Evolutionary conservation across 257 asterid species (phyloP).

Genomic region (Lycium barbarum): DNA sequence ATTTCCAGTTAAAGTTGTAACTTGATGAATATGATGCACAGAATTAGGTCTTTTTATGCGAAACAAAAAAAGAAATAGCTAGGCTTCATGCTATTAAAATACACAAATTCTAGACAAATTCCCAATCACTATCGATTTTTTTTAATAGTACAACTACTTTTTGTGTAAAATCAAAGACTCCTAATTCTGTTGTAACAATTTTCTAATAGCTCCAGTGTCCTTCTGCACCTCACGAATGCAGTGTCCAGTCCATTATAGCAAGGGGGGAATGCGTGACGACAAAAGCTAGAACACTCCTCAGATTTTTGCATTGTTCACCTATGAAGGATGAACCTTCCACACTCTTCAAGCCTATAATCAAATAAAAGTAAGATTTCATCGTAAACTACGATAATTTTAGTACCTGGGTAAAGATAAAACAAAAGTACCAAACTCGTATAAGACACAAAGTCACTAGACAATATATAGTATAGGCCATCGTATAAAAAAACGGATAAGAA

Average conservation of each 20-base stretch:
- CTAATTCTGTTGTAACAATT: neutral
- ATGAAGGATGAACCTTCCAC: slow-evolving; percentile 19
- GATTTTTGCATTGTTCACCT: slow-evolving; percentile 8
- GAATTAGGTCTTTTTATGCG: neutral
- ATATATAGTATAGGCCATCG: neutral
- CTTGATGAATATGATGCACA: neutral
- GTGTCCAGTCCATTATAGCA: neutral
- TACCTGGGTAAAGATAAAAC: neutral
- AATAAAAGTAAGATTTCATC: neutral
- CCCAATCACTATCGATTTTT: neutral
- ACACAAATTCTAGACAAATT: too few relatives aligned
- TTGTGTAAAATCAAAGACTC: neutral
- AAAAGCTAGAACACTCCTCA: neutral
- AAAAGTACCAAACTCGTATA: neutral
- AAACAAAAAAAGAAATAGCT: neutral
- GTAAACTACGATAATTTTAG: neutral
- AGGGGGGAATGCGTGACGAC: neutral
- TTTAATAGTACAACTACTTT: neutral
- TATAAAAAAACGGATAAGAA: neutral
- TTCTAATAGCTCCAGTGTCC: neutral
- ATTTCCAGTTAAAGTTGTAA: neutral
- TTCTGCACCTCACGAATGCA: neutral
- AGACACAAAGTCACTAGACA: neutral
- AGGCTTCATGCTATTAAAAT: neutral
- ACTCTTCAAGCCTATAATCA: neutral